Percentiles rank a stretch among this genome's conserved stretches.
phyloP scores from a whole-genome alignment of 2,329 filamentous ascomycete species.

The Annulohypoxylon truncatum region DNA sequence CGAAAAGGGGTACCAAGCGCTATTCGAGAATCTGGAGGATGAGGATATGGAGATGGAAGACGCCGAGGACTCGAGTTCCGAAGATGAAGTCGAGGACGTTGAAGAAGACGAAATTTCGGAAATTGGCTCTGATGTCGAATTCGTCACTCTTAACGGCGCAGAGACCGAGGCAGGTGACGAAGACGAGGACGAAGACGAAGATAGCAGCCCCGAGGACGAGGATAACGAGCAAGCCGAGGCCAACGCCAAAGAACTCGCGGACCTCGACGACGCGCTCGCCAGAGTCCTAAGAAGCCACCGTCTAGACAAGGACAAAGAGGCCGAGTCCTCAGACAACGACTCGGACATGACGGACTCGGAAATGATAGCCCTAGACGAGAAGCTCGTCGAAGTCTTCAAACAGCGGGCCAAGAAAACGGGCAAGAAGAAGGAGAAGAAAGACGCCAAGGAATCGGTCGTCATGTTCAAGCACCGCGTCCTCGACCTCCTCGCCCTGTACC shows the following conservation, averaged over 20 bases:
- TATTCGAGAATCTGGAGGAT: conserved; percentile 80
- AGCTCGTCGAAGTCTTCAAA: conserved; percentile 86
- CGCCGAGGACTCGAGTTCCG: conserved; percentile 56
- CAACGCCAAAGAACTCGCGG: conserved; percentile 59
- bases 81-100: conserved; percentile 55
- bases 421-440: conserved; percentile 84
- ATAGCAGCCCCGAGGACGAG: conserved; percentile 56
- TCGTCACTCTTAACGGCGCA: conserved; percentile 54
- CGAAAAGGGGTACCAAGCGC: conserved; percentile 82
- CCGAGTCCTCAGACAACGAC: conserved; percentile 69
- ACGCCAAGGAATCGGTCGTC: conserved; percentile 87
- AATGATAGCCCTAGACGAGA: conserved; percentile 89
- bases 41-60: conserved; percentile 67
- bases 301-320: conserved; percentile 68
- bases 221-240: conserved; percentile 51
- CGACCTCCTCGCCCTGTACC: conserved; percentile 86
- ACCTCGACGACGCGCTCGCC: conserved; percentile 79
- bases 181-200: conserved; percentile 55
- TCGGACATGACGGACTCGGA: conserved; percentile 95
- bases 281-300: conserved; percentile 79
- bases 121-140: conserved; percentile 57
- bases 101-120: conserved; percentile 57
- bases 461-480: conserved; percentile 96
- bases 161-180: conserved; percentile 54
- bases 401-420: conserved; percentile 75